Base-by-base conservation (phyloP, 495 filamentous ascomycete species). In the Cercophora sp. region DNA sequence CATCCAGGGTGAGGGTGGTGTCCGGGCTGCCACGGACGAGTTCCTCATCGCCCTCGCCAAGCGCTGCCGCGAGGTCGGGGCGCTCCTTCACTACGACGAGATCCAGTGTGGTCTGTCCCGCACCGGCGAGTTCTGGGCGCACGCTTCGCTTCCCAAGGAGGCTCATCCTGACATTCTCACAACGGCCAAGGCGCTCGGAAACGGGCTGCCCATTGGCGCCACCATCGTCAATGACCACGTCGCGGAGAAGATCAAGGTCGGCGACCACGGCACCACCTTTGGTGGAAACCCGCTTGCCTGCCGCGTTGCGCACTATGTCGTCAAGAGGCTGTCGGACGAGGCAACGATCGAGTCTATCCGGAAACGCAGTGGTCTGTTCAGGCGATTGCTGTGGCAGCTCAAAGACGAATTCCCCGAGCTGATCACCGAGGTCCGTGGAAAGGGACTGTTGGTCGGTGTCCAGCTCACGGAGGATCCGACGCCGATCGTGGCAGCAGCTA, bases 241-340 rank as follows among this genome's bases (percentile, higher is more conserved):
- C 0, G 85, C 80, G 8, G 77, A 85, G n/a, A 85, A 86, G 65
- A 94, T 98, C 64, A 85, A 87, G 60, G 82, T 87, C 4, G 93
- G 93, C 40, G 93, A 98, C 63, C 93, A 98, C 67, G 93, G 93
- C 19, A 98, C 93, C 1, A 98, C 93, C 10, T 98, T 96, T 60
- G 93, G 93, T 16, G 93, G 93, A 2, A 98, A 97, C 71, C 94
- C 93, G 15, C 75, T 98, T 11, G 93, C 82, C 1, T 87, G 85
- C 60, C 78, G 91, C 32, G 66, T 97, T 2, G 94, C 89, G 3
- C 85, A 94, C 63, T 81, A 92, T 64, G 83, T 96, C 42, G 79
- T 98, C 51, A 72, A 73, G n/a, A 78, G 87, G 11, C 75, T 98
- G 11, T 77, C 86, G 0, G 76, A 85, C 3, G 69, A 79, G 0